Evolutionary conservation across 2,329 filamentous ascomycete species (phyloP), one percentile per base, ranked within the genome.

Genomic region (Microascus cirrosus): DNA sequence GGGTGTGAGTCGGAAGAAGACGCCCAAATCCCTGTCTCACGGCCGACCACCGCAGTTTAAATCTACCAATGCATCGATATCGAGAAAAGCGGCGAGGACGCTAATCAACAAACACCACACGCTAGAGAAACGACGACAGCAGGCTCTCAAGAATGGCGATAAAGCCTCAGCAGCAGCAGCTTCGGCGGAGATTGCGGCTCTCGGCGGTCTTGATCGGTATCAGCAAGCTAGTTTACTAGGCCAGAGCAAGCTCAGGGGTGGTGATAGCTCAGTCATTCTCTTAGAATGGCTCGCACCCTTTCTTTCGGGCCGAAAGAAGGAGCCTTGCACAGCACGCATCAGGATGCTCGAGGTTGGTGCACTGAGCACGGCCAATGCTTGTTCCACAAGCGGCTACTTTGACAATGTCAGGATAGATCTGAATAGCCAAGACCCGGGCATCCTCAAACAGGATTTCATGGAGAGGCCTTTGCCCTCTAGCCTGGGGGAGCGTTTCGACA

Each of bases 401-500:
- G 77, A 87, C 39, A 83, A 95, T 65, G 81, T 85, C 61, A 83
- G 91, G 62, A 96, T 99, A 68, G 94, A 99, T 68, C 74, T 99
- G 58, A 89, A 95, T 71, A 94, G 91, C 60, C 90, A 95, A 67
- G 86, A 85, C 53, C 77, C 86, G 1, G 85, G 84, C 0, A 99
- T 99, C 63, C 68, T 85, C 59, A 84, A 95, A 70, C 90, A 96
- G 68, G 90, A 99, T 70, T 97, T 99, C 67, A 96, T 99, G 92
- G 74, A 90, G 63, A 80, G 91, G 28, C 89, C 91, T 0, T 70
- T 93, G 2, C 93, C 93, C 0, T 68, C 67, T 5, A 69, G 78
- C 24, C 74, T 80, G 6, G 70, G 74, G 0, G 84, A 91, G 48
- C 76, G 76, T 24, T 97, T 97, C 68, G 90, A 99, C 68, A 82